phyloP scores from a whole-genome alignment of 495 filamentous ascomycete genomes.

The Rusavskia elegans region DNA sequence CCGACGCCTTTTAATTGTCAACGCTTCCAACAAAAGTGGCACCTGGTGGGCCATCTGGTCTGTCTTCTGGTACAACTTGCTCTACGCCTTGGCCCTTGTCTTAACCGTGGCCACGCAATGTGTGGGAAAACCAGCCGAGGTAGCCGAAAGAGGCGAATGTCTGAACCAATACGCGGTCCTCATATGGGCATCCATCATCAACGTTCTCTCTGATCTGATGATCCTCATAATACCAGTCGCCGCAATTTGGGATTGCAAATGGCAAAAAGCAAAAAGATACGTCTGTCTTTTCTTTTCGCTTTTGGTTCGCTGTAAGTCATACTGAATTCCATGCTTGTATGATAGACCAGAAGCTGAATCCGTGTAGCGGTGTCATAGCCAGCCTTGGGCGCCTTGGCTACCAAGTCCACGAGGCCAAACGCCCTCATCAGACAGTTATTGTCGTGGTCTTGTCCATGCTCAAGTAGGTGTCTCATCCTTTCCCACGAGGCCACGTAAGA shows the following conservation, averaged over 20 bases:
- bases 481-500: neutral
- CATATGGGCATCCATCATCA: conserved; percentile 35
- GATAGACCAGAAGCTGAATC: neutral
- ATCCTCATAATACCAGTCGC: conserved; percentile 37
- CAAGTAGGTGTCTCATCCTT: conserved; percentile 2
- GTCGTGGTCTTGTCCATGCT: conserved; percentile 4
- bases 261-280: conserved; percentile 29
- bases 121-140: conserved; percentile 17
- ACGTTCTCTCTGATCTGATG: conserved; percentile 34
- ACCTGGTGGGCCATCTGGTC: conserved; percentile 14
- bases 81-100: conserved; percentile 23
- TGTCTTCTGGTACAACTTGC: conserved; percentile 27
- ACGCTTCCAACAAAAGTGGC: conserved; percentile 16
- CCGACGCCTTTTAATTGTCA: conserved; percentile 29
- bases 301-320: conserved; percentile 33
- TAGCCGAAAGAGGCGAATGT: conserved; percentile 16
- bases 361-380: conserved; percentile 5
- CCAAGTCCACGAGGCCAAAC: conserved; percentile 4
- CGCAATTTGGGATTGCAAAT: conserved; percentile 30
- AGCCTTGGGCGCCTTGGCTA: conserved; percentile 11
- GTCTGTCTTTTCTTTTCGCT: conserved; percentile 31
- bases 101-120: conserved; percentile 30
- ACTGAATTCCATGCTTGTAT: neutral
- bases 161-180: conserved; percentile 27
- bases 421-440: conserved; percentile 10